These are phyloP conservation scores for Backusella australiensis DNA, from an alignment of 192 early-diverging fungal species.

Conservation along the genomic window DNA sequence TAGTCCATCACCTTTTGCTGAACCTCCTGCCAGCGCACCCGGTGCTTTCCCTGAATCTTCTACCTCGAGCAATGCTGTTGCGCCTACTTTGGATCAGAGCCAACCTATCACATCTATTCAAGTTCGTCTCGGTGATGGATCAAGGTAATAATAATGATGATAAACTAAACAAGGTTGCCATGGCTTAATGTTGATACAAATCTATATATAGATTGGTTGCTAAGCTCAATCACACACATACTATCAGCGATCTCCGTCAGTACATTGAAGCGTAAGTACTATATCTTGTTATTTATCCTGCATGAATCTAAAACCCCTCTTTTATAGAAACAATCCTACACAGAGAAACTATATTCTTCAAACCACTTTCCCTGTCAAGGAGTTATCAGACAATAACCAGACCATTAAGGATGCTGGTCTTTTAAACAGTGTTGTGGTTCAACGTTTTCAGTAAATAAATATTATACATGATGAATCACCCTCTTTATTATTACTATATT, in stretches of 20 bases:
- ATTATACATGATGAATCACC: background rate
- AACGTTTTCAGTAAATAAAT: slow-evolving; percentile 43
- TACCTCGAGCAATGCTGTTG: slow-evolving; percentile 12
- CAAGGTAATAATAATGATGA: slow-evolving; percentile 42
- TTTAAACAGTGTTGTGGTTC: slow-evolving; percentile 84
- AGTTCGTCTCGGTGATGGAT: slow-evolving; percentile 87
- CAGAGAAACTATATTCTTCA: slow-evolving; percentile 74
- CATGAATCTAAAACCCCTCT: no score
- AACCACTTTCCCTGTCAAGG: slow-evolving; percentile 84
- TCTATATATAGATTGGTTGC: slow-evolving; percentile 57
- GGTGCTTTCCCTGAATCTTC: slow-evolving; percentile 17
- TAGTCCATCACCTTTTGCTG: slow-evolving; percentile 41
- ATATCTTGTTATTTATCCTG: no score
- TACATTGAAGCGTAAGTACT: slow-evolving; percentile 67
- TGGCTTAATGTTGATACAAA: background rate
- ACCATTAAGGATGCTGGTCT: slow-evolving; percentile 83
- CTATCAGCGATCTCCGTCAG: slow-evolving; percentile 77
- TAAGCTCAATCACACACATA: slow-evolving; percentile 90
- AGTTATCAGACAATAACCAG: slow-evolving; percentile 63
- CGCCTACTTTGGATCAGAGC: slow-evolving; percentile 64
- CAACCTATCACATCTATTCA: slow-evolving; percentile 88
- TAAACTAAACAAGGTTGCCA: background rate
- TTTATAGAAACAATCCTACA: slow-evolving; percentile 54
- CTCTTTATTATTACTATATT: background rate
- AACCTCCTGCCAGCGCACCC: slow-evolving; percentile 30